Evolutionary conservation across 169 alveolate genomes (phyloP), one percentile per base, ranked within the genome.

Genomic region (Cryptosporidium ubiquitum): DNA sequence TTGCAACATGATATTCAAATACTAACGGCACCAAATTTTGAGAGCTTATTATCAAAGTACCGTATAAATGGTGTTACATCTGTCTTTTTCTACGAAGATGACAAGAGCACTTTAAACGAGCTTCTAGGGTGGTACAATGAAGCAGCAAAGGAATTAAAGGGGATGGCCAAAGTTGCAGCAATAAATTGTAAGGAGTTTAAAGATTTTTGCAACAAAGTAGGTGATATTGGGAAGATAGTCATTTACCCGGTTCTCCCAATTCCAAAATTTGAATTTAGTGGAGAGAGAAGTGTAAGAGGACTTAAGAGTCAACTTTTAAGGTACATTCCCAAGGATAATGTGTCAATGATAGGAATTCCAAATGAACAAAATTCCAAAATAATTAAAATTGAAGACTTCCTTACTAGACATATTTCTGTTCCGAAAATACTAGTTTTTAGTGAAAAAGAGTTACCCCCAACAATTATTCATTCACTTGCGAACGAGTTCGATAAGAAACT

Each of bases 171-270:
- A 75, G 91, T 94, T 33, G 95, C 94, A 16, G 97, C 96, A 3
- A 91, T 95, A 20, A 93, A 96, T 84, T 95, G 97, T 85, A 95
- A 91, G 18, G 94, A 69, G 10, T 86, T 84, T 74, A 91, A 85
- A 47, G 69, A 69, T 16, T 69, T 95, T 52, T 95, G 97, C 84
- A 91, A 71, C 73, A 94, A 93, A 70, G 93, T 93, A 74, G 91
- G 86, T 23, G 89, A 93, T 52, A 85, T 14, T 71, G 96, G 96
- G 3, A 69, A 92, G 10, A 84, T 95, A 70, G 91, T 93, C 68
- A 92, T 95, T 20, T 95, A 93, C 64, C 97, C 97, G 6, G 95
- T 96, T 29, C 71, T 79, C 69, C 97, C 97, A 33, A 91, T 93
- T 31, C 96, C 97, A 29, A 69, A 91, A 23, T 44, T 85, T 16